These are phyloP conservation scores for Skeletonema tropicum DNA, from an alignment of 108 stramenopile genomes.

Conservation along the genomic window DNA sequence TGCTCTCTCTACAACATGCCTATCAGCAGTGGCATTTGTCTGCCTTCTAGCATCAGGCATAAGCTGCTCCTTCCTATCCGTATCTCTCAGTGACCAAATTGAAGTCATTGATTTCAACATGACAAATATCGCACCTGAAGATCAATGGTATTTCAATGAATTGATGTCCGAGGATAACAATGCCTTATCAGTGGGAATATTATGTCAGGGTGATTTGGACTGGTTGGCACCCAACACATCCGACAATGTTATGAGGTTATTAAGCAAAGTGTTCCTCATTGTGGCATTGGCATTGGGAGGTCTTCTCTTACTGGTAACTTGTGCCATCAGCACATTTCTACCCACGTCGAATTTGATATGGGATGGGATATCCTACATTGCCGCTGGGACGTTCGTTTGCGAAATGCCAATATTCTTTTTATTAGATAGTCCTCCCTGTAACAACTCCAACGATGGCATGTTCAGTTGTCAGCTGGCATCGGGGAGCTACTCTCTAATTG, in stretches of 20 bases:
- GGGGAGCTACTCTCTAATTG: constrained; percentile 31
- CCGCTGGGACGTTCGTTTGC: constrained; percentile 16
- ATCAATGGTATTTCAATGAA: not conserved
- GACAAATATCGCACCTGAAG: not conserved
- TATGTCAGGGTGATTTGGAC: constrained; percentile 5
- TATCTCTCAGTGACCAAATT: not conserved
- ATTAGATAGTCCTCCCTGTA: constrained; percentile 21
- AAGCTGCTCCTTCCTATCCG: constrained; percentile 1
- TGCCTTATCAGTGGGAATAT: constrained; percentile 8
- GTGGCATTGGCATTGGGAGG: constrained; percentile 13
- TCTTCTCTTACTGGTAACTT: constrained; percentile 3
- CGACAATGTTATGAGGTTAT: constrained; percentile 1
- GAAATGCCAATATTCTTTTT: constrained; percentile 32
- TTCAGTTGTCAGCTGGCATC: constrained; percentile 12
- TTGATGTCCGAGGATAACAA: not conserved
- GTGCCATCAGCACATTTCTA: constrained; percentile 29
- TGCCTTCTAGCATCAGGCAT: not conserved
- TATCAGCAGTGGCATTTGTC: not conserved
- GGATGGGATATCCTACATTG: constrained; percentile 24
- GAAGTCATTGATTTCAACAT: not conserved
- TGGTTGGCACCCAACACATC: not conserved
- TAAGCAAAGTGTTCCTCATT: constrained; percentile 27
- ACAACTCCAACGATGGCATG: not conserved
- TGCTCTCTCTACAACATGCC: not conserved
- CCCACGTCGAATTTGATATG: constrained; percentile 11